Base-by-base conservation (phyloP, 2,329 filamentous ascomycete species). In the Paracoccidioides lutzii region DNA sequence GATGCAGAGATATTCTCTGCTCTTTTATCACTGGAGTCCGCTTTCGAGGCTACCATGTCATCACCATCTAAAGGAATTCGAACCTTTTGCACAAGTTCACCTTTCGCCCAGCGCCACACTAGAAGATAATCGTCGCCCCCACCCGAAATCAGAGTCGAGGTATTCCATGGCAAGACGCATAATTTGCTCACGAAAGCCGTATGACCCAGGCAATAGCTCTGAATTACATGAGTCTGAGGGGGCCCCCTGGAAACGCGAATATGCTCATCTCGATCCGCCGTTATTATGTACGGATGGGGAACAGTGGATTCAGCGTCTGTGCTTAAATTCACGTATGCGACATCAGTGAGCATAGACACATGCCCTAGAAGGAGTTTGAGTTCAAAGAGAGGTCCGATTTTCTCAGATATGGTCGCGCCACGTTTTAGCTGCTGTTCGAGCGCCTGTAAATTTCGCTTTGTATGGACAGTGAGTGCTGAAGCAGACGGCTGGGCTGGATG, bases 331-430 rank as follows among this genome's bases (percentile, higher is more conserved):
- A 76, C 78, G 44, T 82, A 75, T 2, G 76, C 70, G 53, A 96
- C 69, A 64, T 88, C 84, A 1, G 90, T 96, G 52, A 98, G 81
- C 81, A 97, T 87, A 0, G 91, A 96, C 12, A 98, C 93, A 71
- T 98, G 93, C 10, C 93, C 93, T 0, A 98, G 81, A 6, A 96
- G 76, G 0, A 95, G 76, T 41, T 84, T 81, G 62, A 89, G 81
- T 63, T 89, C 84, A 66, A 95, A 95, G 32, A 75, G 67, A 2
- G 75, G 70, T 14, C 75, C 74, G 54, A 76, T 76, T 40, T 74
- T 72, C 58, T 78, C 75, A n/a, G 67, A 69, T 59, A 62, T 69
- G 53, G 56, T 62, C 61, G 73, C 69, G 60, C 69, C 67, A 52
- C 71, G 71, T 60, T 75, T 76, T 57, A 77, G 69, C 62, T 84